These are phyloP conservation scores for Shiraia sp. DNA, from an alignment of 2,329 filamentous ascomycete species.

Conservation along the genomic window DNA sequence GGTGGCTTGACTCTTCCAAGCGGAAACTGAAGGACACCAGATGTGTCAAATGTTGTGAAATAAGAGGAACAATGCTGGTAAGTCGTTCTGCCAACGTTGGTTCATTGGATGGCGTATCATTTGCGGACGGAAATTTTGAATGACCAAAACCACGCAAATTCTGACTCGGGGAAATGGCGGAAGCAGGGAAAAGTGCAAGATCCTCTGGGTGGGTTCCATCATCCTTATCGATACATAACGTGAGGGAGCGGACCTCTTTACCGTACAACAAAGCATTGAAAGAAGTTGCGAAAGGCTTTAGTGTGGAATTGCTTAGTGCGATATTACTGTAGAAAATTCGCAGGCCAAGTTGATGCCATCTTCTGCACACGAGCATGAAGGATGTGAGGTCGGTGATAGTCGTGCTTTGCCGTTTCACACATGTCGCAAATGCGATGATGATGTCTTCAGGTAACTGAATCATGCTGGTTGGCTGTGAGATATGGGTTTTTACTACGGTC, in stretches of 20 bases:
- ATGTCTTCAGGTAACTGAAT: conserved; percentile 2
- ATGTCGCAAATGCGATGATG: conserved; percentile 2
- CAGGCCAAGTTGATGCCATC: neutral
- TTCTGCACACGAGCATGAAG: conserved; percentile 3
- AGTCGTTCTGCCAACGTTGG: neutral
- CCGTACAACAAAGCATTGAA: neutral
- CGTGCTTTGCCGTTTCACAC: neutral
- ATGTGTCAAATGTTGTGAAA: neutral
- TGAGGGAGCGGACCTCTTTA: conserved; percentile 1
- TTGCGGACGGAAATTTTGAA: neutral
- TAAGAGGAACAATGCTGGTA: neutral
- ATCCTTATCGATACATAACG: neutral
- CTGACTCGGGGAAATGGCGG: neutral
- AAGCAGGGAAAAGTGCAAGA: neutral
- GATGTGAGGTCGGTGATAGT: neutral
- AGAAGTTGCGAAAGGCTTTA: neutral
- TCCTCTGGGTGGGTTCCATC: neutral
- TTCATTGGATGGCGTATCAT: neutral
- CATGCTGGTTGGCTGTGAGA: neutral
- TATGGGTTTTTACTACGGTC: neutral
- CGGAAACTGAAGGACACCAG: conserved; percentile 1
- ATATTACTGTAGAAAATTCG: conserved; percentile 6
- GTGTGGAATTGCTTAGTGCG: neutral
- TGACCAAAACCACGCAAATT: neutral
- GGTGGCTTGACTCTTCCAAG: neutral